Evolutionary conservation across 2,329 filamentous ascomycete species (phyloP).

Genomic region (Byssothecium circinans): DNA sequence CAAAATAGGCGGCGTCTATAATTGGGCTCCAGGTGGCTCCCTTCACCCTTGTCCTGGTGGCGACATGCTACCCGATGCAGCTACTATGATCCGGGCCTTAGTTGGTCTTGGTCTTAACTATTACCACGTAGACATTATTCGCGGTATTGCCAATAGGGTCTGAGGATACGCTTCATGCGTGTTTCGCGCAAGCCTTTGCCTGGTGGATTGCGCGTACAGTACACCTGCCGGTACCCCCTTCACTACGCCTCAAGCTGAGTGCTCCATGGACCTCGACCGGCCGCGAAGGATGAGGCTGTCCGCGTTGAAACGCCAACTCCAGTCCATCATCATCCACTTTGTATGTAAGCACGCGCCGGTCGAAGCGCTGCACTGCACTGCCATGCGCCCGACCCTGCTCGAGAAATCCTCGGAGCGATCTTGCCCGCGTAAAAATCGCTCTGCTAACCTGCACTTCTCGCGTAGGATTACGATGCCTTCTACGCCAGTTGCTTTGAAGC

Average conservation of each 20-base stretch:
- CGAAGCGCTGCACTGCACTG: neutral
- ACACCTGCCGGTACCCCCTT: neutral
- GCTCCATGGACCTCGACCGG: neutral
- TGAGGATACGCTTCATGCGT: slow-evolving; percentile 1
- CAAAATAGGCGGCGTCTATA: neutral
- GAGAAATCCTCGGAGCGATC: neutral
- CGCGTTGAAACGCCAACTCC: slow-evolving; percentile 28
- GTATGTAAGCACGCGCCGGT: slow-evolving; percentile 51
- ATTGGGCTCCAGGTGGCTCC: no score
- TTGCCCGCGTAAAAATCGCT: neutral
- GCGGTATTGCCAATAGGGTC: slow-evolving; percentile 5
- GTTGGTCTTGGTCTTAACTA: no score
- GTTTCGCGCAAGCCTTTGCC: slow-evolving; percentile 2
- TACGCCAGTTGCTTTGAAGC: slow-evolving; percentile 90
- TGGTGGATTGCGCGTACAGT: neutral
- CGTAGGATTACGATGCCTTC: slow-evolving; percentile 73
- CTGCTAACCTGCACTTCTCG: neutral
- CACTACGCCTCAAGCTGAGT: neutral
- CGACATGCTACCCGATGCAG: no score
- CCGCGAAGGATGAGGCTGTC: slow-evolving; percentile 2
- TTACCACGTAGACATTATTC: neutral
- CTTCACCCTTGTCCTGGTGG: no score
- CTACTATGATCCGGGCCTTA: no score
- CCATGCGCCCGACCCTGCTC: neutral
- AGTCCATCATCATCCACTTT: slow-evolving; percentile 77